Percentiles rank a stretch among this genome's conserved stretches.
phyloP scores from a whole-genome alignment of 805 yeast species.

The Sugiyamaella qingdaonensis region DNA sequence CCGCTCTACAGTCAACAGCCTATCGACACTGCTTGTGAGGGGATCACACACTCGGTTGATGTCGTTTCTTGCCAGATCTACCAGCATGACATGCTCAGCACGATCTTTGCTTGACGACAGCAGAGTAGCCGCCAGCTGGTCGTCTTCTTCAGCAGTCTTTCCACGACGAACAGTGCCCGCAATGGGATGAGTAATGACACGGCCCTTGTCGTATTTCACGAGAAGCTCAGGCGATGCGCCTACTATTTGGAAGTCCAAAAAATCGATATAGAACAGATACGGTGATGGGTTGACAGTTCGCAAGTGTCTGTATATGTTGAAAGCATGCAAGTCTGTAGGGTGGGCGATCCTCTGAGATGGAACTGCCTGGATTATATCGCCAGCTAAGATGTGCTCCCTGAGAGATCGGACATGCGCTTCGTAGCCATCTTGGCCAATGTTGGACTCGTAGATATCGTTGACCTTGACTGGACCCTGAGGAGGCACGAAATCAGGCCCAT shows the following conservation, averaged over 20 bases:
- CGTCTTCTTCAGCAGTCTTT: conserved; percentile 86
- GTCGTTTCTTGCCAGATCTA: conserved; percentile 95
- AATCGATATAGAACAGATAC: conserved; percentile 89
- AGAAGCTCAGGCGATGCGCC: conserved; percentile 97
- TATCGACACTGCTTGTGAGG: conserved; percentile 74
- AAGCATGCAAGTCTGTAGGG: conserved; percentile 93
- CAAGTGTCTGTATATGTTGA: conserved; percentile 90
- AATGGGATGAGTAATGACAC: conserved; percentile 91
- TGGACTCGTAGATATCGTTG: conserved; percentile 72
- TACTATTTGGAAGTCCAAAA: conserved; percentile 85
- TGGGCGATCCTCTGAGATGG: conserved; percentile 97
- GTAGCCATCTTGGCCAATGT: conserved; percentile 91
- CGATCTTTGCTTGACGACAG: conserved; percentile 81
- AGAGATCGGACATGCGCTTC: conserved; percentile 72
- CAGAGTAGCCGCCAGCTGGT: conserved; percentile 67
- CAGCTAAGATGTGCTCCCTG: conserved; percentile 77
- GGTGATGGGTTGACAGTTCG: conserved; percentile 98
- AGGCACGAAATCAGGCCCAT: conserved; percentile 44
- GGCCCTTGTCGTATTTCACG: conserved; percentile 76
- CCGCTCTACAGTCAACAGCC: conserved; percentile 83
- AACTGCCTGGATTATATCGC: conserved; percentile 96
- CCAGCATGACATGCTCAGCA: conserved; percentile 98
- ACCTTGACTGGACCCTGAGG: conserved; percentile 67
- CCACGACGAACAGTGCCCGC: conserved; percentile 97
- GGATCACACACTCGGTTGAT: conserved; percentile 94